These are phyloP conservation scores for Blastomyces parvus DNA, from an alignment of 2,329 filamentous ascomycete species.

Conservation along the genomic window DNA sequence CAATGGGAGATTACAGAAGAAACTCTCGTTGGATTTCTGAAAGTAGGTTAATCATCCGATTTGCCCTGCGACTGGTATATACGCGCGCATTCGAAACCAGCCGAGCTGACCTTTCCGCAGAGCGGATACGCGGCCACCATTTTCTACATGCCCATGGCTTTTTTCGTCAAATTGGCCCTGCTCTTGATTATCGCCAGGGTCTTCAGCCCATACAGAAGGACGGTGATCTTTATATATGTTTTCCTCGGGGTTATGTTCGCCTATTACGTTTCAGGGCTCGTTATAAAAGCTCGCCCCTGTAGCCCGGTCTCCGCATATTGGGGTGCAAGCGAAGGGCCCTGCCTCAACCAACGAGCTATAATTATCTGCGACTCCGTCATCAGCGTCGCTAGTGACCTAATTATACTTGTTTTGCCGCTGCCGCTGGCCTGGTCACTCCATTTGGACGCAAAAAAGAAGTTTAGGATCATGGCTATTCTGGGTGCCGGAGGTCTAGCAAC, in stretches of 20 bases:
- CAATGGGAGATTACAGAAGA: constrained; percentile 24
- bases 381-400: constrained; percentile 50
- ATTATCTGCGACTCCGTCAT: constrained; percentile 47
- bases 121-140: not conserved
- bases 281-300: constrained; percentile 38
- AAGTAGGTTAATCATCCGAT: constrained; percentile 20
- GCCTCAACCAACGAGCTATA: constrained; percentile 29
- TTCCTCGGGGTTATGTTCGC: constrained; percentile 30
- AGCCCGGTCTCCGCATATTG: constrained; percentile 36
- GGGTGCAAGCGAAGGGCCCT: constrained; percentile 19
- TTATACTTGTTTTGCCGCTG: constrained; percentile 40
- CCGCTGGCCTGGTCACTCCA: constrained; percentile 37
- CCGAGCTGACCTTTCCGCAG: constrained; percentile 19
- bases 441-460: constrained; percentile 38
- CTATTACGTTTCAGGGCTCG: constrained; percentile 35
- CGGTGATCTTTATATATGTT: constrained; percentile 31
- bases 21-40: constrained; percentile 26
- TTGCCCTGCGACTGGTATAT: not conserved
- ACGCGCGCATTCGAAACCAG: not conserved
- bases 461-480: constrained; percentile 42
- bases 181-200: constrained; percentile 38
- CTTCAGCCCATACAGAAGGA: constrained; percentile 34
- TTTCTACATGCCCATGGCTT: constrained; percentile 37
- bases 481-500: constrained; percentile 34
- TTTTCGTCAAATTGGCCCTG: constrained; percentile 35